These are phyloP conservation scores for Monosporascus sp. DNA, from an alignment of 2,329 filamentous ascomycete species.

Conservation along the genomic window DNA sequence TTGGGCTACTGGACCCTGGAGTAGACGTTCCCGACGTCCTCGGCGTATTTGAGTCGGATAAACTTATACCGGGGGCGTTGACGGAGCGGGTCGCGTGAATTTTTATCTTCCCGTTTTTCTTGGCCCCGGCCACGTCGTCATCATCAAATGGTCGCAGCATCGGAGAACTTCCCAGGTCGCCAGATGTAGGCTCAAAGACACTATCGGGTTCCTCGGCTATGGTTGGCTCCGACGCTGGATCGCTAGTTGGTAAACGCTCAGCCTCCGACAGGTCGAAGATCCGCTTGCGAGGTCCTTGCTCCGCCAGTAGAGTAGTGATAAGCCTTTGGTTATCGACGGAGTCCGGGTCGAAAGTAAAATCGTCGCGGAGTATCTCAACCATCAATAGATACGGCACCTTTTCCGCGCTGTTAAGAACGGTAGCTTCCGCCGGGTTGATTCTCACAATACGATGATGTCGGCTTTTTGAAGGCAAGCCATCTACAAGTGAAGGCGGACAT, in stretches of 20 bases:
- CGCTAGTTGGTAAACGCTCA: constrained; percentile 42
- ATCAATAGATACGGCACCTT: constrained; percentile 81
- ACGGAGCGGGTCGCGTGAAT: constrained; percentile 16
- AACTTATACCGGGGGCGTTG: constrained; percentile 15
- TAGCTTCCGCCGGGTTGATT: constrained; percentile 77
- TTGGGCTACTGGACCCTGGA: constrained; percentile 65
- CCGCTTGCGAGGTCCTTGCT: constrained; percentile 51
- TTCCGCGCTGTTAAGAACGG: constrained; percentile 80
- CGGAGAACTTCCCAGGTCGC: constrained; percentile 70
- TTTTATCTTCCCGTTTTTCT: constrained; percentile 23
- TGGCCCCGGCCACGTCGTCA: constrained; percentile 39
- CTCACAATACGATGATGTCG: constrained; percentile 78
- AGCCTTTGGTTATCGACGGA: constrained; percentile 67
- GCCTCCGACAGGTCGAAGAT: constrained; percentile 68
- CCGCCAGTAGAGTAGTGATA: constrained; percentile 50
- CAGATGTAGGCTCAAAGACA: constrained; percentile 76
- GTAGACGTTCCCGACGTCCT: constrained; percentile 64
- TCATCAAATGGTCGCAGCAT: constrained; percentile 55
- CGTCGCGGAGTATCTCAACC: constrained; percentile 75
- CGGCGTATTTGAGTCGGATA: constrained; percentile 58
- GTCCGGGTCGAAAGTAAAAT: constrained; percentile 77
- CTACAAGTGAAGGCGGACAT: constrained; percentile 67
- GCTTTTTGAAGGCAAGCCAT: constrained; percentile 69
- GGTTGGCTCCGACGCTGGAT: constrained; percentile 36
- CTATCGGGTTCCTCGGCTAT: constrained; percentile 51